These are phyloP conservation scores for Stramenopiles sp. DNA, from an alignment of 352 stramenopile species.

Conservation along the genomic window DNA sequence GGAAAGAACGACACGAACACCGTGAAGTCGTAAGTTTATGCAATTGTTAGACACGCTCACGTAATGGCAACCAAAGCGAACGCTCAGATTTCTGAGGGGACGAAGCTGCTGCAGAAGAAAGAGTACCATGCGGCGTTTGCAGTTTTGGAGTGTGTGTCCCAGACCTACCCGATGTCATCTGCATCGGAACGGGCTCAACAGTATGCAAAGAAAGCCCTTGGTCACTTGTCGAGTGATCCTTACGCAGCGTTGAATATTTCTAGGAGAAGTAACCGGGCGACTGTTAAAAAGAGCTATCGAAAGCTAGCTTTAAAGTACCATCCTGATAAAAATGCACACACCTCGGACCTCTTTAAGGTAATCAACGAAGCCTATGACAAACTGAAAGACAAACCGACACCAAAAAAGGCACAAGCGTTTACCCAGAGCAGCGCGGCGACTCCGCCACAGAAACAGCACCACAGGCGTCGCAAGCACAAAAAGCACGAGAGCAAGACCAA, in stretches of 20 bases:
- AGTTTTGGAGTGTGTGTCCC: not conserved
- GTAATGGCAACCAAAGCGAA: too few relatives aligned
- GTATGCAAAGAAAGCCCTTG: not conserved
- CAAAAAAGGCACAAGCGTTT: constrained; percentile 12
- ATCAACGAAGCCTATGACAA: constrained; percentile 1
- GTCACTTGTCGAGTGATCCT: constrained; percentile 5
- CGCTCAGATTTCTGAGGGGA: not conserved
- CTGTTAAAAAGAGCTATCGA: constrained; percentile 1
- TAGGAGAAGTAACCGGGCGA: not conserved
- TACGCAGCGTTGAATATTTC: constrained; percentile 2
- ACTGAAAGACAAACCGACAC: constrained; percentile 9
- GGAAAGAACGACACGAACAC: too few relatives aligned
- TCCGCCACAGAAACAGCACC: too few relatives aligned
- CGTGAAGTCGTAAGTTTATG: too few relatives aligned
- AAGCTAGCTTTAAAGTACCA: constrained; percentile 9
- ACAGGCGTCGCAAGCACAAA: too few relatives aligned
- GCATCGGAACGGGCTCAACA: not conserved
- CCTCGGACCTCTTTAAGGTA: constrained; percentile 8
- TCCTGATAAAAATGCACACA: constrained; percentile 9
- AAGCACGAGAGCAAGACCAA: too few relatives aligned
- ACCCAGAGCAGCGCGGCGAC: not conserved
- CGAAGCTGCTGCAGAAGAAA: not conserved
- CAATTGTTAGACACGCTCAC: too few relatives aligned
- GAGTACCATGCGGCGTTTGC: constrained; percentile 1
- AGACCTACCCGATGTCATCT: not conserved